Evolutionary conservation across 2,329 filamentous ascomycete species (phyloP), one percentile per base, ranked within the genome.

Genomic region (Cadophora sp.): DNA sequence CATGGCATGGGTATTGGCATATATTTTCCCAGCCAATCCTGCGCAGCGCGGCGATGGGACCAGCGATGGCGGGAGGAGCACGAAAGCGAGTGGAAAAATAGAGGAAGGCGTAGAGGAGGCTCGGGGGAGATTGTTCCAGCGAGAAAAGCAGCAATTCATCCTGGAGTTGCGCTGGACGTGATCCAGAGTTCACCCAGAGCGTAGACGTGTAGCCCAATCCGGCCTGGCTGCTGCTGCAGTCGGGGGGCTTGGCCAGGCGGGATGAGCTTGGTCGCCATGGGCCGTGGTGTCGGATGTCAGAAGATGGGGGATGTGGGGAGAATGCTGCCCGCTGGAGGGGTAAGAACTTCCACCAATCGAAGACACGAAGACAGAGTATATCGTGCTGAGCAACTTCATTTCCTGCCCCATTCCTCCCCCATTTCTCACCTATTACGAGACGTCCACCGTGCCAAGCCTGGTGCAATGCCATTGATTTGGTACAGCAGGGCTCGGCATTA

Each of bases 81-180:
- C 9, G 16, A 20, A 4, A 11, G 18, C 43, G 33, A 24, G 59
- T 68, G 65, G 65, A 68, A 68, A 64, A 68, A 65, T 67, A 48
- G 48, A 56, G 24, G 56, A 45, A 41, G 36, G 4, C 39, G 30
- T 11, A 50, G 36, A 22, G 43, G 58, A 48, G 64, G 20, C 9
- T 71, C 70, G 71, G 71, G 59, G 39, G 33, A 41, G 67, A 72
- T 72, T 73, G 65, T 73, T 73, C 71, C 70, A 72, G 60, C 67
- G 66, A 68, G 62, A 27, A 27, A 61, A 59, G 36, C 20, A 14
- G 56, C 45, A 30, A 45, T 33, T 48, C 36, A 36, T 55, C 7
- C 16, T 39, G 39, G 18, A 24, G 16, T 59, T 7, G 43, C 22
- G 51, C 39, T 18, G 27, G 11, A 33, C 18, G 41, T 20, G 50